phyloP scores from a whole-genome alignment of 352 stramenopile species.

The Vaucheria bursata region DNA sequence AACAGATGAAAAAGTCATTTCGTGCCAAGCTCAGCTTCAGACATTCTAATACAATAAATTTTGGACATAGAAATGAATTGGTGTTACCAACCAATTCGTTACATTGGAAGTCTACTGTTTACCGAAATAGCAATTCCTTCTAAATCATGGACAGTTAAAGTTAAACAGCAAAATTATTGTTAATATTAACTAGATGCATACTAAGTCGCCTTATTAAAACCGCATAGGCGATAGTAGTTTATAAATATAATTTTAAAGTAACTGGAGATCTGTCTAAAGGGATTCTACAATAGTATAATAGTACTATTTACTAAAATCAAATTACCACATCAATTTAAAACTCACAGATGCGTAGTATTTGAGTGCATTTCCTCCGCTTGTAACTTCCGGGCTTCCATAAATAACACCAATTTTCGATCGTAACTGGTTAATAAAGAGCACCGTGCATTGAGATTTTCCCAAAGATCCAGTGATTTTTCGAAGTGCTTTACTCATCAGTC shows the following conservation, averaged over 20 bases:
- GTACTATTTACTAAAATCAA: conserved; percentile 88
- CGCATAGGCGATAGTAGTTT: neutral
- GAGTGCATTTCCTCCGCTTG: conserved; percentile 71
- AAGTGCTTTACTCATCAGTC: conserved; percentile 93
- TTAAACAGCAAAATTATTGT: neutral
- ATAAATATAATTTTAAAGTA: conserved; percentile 57
- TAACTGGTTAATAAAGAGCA: conserved; percentile 98
- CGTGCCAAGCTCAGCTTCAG: no score
- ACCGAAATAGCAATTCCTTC: no score
- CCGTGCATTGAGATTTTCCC: conserved; percentile 82
- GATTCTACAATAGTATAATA: conserved; percentile 64
- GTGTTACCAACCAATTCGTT: no score
- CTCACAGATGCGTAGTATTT: conserved; percentile 77
- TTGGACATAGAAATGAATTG: no score
- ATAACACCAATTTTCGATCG: conserved; percentile 89
- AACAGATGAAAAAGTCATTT: no score
- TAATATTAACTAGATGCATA: neutral
- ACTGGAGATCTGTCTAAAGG: conserved; percentile 87
- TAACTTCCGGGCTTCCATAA: conserved; percentile 93
- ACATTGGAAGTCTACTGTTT: no score
- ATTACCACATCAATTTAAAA: no score
- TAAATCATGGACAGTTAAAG: no score
- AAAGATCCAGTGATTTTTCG: conserved; percentile 91
- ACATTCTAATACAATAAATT: no score
- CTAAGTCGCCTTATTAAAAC: neutral